Evolutionary conservation across 129 eudicot genomes (phyloP), one percentile per base, ranked within the genome.

Genomic region (Ambrosia artemisiifolia): DNA sequence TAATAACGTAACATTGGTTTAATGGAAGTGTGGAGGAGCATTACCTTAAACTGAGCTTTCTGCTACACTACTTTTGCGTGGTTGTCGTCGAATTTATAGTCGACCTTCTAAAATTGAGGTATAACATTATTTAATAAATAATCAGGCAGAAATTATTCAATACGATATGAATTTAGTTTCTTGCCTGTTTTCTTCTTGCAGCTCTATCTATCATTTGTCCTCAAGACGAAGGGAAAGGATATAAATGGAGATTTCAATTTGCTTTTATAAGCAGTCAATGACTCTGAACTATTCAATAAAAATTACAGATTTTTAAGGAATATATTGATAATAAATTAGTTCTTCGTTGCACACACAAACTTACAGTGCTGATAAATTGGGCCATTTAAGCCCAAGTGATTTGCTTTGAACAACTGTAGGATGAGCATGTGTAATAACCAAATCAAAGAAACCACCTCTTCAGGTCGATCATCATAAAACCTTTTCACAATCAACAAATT

Each of bases 161-260:
- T 65, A 30, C 12, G 67, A 7, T 33, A 11, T 59, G 19, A 6
- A 7, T 7, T 35, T 35, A 16, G 36, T 17, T 14, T 47, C 67
- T 69, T 82, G 78, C 96, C 88, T 87, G 90, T 77, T 90, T 90
- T 76, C 96, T 80, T 75, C 78, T 78, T 56, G 90, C 82, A 75
- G 90, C 92, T 84, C 88, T 80, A 30, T 82, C 85, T 77, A n/a
- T n/a, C n/a, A n/a, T 87, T 86, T 60, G 89, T 84, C 46, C 83
- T 86, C 60, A 84, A 69, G 63, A 65, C 42, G 33, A 88, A 83
- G 28, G 89, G 86, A 63, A 80, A 77, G 5, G 88, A 77, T 64
- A 72, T 18, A 65, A 69, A 80, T 20, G 96, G 84, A 59, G 90
- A 80, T 34, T 84, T 81, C 56, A 82, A 19, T 74, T 82, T 86